Evolutionary conservation across 2,329 filamentous ascomycete genomes (phyloP).

Genomic region (Nemania bipapillata): DNA sequence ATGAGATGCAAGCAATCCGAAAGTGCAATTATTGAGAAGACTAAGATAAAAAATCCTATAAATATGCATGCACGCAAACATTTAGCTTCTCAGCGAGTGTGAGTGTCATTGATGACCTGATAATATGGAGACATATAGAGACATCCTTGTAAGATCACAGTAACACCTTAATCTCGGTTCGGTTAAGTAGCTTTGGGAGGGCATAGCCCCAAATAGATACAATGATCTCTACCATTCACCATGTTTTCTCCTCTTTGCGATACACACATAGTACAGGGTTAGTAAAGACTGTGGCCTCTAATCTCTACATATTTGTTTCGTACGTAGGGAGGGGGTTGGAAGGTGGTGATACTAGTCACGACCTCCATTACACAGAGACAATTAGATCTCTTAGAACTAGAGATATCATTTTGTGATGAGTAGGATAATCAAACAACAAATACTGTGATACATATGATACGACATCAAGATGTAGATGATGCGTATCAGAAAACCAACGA

Average conservation of each 20-base stretch:
- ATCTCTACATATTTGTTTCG: neutral
- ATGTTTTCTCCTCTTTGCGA: no score
- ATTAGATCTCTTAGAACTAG: neutral
- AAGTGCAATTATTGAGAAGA: neutral
- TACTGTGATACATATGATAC: neutral
- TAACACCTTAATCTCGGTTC: no score
- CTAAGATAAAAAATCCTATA: neutral
- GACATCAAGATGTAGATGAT: no score
- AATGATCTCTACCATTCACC: no score
- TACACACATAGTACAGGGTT: neutral
- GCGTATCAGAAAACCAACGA: neutral
- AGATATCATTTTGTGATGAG: neutral
- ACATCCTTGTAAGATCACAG: no score
- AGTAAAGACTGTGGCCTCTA: neutral
- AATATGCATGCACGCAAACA: slow-evolving; percentile 1
- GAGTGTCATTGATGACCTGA: neutral
- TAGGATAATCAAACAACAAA: slow-evolving; percentile 1
- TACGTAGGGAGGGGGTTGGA: no score
- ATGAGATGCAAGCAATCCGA: neutral
- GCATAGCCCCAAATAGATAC: neutral
- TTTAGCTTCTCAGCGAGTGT: neutral
- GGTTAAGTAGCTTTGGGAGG: neutral
- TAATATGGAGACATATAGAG: neutral
- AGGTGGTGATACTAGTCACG: neutral
- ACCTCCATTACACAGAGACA: neutral